Percentiles rank a stretch among this genome's conserved stretches.
These are phyloP conservation scores for Melaleuca quinquenervia DNA, from an alignment of 345 rosid genomes.

Conservation along the genomic window DNA sequence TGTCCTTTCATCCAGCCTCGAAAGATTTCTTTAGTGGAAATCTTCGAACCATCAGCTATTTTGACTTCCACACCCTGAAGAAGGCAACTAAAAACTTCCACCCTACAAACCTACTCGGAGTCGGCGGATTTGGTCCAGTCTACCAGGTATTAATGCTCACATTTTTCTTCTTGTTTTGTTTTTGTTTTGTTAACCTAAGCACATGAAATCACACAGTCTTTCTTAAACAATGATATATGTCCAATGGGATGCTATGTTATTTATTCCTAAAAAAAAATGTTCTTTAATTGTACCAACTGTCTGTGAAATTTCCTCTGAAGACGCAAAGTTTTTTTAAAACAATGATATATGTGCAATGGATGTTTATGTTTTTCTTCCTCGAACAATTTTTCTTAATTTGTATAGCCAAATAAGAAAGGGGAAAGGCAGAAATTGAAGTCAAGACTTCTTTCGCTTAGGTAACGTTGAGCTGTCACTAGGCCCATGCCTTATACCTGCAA, in stretches of 20 bases:
- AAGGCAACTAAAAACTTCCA: constrained; percentile 52
- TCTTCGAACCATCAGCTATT: constrained; percentile 29
- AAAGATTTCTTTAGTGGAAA: constrained; percentile 31
- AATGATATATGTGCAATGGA: not conserved
- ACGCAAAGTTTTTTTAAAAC: not conserved
- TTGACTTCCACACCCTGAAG: constrained; percentile 44
- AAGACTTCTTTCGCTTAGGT: not conserved
- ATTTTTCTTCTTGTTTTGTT: not conserved
- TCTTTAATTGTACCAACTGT: too few relatives aligned
- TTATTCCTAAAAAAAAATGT: not conserved
- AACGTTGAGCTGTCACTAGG: not conserved
- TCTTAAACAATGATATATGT: not conserved
- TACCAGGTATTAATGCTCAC: constrained; percentile 27
- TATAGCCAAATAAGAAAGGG: not conserved
- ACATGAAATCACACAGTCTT: not conserved
- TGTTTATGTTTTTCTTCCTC: not conserved
- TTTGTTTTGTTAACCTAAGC: not conserved
- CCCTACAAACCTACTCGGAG: constrained; percentile 41
- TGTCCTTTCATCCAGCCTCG: constrained; percentile 9
- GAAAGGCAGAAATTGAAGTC: not conserved
- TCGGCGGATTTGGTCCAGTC: constrained; percentile 64
- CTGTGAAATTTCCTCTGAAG: not conserved
- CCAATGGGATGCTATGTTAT: not conserved
- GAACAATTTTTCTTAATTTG: not conserved
- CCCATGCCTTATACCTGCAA: not conserved